These are phyloP conservation scores for Trichosporon asahii DNA, from an alignment of 1,284 basidiomycete genomes.

Conservation along the genomic window DNA sequence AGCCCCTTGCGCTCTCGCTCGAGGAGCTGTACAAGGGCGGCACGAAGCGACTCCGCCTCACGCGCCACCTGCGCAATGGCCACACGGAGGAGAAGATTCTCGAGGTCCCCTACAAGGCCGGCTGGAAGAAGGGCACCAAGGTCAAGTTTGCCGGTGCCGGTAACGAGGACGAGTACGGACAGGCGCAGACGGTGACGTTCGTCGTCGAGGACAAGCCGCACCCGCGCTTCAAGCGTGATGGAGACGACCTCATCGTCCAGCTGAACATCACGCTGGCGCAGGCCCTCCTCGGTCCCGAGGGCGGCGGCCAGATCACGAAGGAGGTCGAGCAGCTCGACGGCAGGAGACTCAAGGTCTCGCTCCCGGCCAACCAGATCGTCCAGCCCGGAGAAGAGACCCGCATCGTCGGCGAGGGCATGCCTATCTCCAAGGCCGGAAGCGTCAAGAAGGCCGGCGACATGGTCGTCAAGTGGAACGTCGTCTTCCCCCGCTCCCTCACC, in stretches of 20 bases:
- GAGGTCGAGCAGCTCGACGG: conserved; percentile 71
- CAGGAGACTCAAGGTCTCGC: conserved; percentile 64
- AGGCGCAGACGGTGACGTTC: conserved; percentile 74
- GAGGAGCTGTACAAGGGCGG: conserved; percentile 88
- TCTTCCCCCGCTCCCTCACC: conserved; percentile 74
- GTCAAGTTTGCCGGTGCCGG: conserved; percentile 82
- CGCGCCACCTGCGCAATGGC: conserved; percentile 68
- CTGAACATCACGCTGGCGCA: conserved; percentile 74
- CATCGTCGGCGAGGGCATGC: conserved; percentile 81
- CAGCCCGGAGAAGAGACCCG: conserved; percentile 73
- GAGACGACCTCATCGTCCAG: conserved; percentile 69
- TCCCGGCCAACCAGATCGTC: conserved; percentile 67
- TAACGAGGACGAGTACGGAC: conserved; percentile 71
- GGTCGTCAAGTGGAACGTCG: conserved; percentile 74
- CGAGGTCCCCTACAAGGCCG: conserved; percentile 78
- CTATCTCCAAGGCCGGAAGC: conserved; percentile 73
- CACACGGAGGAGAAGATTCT: conserved; percentile 83
- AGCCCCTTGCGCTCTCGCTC: conserved; percentile 80
- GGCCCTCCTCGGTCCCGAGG: conserved; percentile 62
- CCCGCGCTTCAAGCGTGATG: conserved; percentile 66
- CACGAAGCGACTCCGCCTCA: conserved; percentile 85
- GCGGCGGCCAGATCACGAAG: conserved; percentile 53
- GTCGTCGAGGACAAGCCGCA: conserved; percentile 89
- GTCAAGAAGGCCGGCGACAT: conserved; percentile 75
- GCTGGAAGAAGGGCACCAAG: conserved; percentile 72